Evolutionary conservation across 768 basidiomycete genomes (phyloP).

Genomic region (Nidularia pulvinata): DNA sequence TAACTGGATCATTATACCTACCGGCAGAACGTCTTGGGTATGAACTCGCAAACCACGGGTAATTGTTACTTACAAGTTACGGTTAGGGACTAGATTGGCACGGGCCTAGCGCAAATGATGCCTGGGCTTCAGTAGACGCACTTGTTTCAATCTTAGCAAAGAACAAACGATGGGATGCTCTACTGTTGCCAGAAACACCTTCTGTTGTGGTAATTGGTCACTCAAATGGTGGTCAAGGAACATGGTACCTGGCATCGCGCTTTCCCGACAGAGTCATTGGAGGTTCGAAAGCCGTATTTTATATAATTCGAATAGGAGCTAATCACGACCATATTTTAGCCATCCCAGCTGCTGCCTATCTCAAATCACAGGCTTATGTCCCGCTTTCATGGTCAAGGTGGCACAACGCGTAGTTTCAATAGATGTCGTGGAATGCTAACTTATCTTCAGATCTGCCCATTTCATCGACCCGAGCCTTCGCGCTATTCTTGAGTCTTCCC

Average conservation of each 20-base stretch:
- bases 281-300: conserved; percentile 30
- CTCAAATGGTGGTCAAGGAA: conserved; percentile 92
- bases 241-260: conserved; percentile 77
- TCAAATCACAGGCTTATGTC: conserved; percentile 88
- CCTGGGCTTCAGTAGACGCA: conserved; percentile 61
- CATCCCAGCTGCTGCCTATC: conserved; percentile 79
- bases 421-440: not conserved
- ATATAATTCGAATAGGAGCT: not conserved
- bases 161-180: conserved; percentile 36
- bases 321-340: conserved; percentile 20
- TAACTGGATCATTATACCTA: conserved; percentile 81
- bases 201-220: conserved; percentile 80
- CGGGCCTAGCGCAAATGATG: conserved; percentile 75
- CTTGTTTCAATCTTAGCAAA: conserved; percentile 43
- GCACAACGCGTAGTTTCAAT: not conserved
- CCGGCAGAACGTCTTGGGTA: conserved; percentile 87
- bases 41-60: not conserved
- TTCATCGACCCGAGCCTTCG: conserved; percentile 77
- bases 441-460: conserved; percentile 53
- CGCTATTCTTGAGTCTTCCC: conserved; percentile 69
- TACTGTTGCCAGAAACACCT: conserved; percentile 26
- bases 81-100: conserved; percentile 92
- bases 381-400: conserved; percentile 68
- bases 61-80: not conserved
- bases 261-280: conserved; percentile 77